Base-by-base conservation (phyloP, 257 asterid genomes). In the Fraxinus quadrangulata region DNA sequence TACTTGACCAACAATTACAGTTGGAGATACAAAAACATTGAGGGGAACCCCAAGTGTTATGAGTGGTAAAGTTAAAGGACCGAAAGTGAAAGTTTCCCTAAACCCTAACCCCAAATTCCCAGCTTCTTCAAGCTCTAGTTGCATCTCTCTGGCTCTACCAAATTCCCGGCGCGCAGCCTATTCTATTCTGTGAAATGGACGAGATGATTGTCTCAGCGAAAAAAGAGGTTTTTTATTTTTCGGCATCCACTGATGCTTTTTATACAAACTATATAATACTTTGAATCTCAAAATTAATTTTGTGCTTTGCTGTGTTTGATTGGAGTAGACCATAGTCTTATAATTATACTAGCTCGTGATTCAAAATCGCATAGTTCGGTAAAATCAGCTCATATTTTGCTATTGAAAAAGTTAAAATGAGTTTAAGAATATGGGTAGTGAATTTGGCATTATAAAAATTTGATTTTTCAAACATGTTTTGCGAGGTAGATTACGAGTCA, bases 141-240 rank as follows among this genome's bases (percentile, higher is more conserved):
- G 4, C 54, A 11, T 47, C 21, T 16, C 56, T 14, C 56, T 47
- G 17, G 51, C 51, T 11, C 17, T 42, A 42, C 4, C 51, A 12
- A 42, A 11, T 12, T 42, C 51, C 17, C 51, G 17, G 17, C 51
- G 17, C 17, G 51, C 16, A 42, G 51, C 16, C 56, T 14, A 2
- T 47, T 14, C 56, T 14, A 47, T 47, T 47, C 56, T 4, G n/a
- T 47, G 21, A 47, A 31, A 87, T 87, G 90, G 90, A 84, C 2
- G 81, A 84, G 24, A 71, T 85, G 63, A 70, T 87, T 71, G 79
- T 78, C 75, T 81, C 87, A n/a, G 85, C 84, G 1, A 78, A 77
- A 12, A 83, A 87, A 30, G 89, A 87, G 87, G 91, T 85, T 63
- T 19, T 11, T 79, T 42, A 12, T 9, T 40, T 40, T 40, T 40